These are phyloP conservation scores for Eucalyptus fibrosa DNA, from an alignment of 345 rosid species.

Conservation along the genomic window DNA sequence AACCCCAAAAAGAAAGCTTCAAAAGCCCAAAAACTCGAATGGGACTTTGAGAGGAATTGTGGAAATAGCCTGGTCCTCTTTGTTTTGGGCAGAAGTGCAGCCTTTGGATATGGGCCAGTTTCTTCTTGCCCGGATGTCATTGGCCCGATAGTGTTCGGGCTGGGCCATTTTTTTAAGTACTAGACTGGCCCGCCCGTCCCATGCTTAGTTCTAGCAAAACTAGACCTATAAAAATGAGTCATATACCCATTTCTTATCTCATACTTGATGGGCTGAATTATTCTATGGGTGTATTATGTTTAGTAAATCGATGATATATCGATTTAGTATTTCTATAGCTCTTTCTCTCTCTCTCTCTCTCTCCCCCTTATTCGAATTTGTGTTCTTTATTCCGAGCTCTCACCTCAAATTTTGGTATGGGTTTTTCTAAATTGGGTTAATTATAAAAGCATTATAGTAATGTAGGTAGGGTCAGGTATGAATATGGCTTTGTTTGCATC, in stretches of 20 bases:
- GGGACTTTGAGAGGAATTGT: background rate
- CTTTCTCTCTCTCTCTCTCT: too few species aligned
- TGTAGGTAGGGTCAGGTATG: too few species aligned
- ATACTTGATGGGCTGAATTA: background rate
- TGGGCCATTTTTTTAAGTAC: background rate
- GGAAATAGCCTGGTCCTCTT: background rate
- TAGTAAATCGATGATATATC: background rate
- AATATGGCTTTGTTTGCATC: fast-evolving
- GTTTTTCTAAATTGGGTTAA: too few species aligned
- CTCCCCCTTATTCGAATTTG: background rate
- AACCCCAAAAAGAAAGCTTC: background rate
- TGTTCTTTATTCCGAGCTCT: fast-evolving
- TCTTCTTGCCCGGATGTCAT: background rate
- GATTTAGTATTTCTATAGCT: too few species aligned
- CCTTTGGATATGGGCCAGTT: background rate
- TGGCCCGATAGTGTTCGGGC: background rate
- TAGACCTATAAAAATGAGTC: too few species aligned
- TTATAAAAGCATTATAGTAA: background rate
- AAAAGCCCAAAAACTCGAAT: background rate
- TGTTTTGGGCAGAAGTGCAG: background rate
- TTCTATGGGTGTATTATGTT: too few species aligned
- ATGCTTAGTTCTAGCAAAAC: background rate
- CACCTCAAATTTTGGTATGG: background rate
- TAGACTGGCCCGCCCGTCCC: background rate
- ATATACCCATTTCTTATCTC: background rate